These are phyloP conservation scores for Phytopythium ostracodes DNA, from an alignment of 352 stramenopile species.

Conservation along the genomic window DNA sequence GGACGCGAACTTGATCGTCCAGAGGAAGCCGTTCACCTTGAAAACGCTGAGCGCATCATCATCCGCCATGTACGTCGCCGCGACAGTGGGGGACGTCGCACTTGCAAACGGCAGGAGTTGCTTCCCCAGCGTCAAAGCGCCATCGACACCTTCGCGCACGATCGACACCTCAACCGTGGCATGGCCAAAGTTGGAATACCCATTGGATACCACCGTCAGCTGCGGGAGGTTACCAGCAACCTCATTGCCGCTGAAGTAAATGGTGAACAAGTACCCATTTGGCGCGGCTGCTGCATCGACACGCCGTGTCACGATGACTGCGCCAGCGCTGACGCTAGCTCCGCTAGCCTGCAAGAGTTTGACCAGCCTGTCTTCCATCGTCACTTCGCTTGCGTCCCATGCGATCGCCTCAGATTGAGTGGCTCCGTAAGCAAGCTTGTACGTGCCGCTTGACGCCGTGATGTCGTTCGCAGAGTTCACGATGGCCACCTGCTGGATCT, in stretches of 20 bases:
- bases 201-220: slow-evolving; percentile 15
- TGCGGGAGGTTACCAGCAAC: slow-evolving; percentile 34
- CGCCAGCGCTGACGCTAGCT: slow-evolving; percentile 9
- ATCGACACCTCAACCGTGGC: slow-evolving; percentile 28
- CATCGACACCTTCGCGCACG: slow-evolving; percentile 26
- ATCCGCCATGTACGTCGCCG: slow-evolving; percentile 33
- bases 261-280: slow-evolving; percentile 63
- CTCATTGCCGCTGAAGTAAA: slow-evolving; percentile 62
- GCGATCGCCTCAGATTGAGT: slow-evolving; percentile 33
- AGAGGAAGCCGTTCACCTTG: slow-evolving; percentile 78
- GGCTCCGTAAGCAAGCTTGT: slow-evolving; percentile 32
- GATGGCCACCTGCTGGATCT: slow-evolving; percentile 57
- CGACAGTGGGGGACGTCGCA: slow-evolving; percentile 14
- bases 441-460: slow-evolving; percentile 18
- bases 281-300: slow-evolving; percentile 32
- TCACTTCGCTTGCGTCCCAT: slow-evolving; percentile 55
- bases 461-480: slow-evolving; percentile 42
- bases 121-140: slow-evolving; percentile 20
- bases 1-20: slow-evolving; percentile 79
- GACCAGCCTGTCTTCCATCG: slow-evolving; percentile 23
- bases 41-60: slow-evolving; percentile 41
- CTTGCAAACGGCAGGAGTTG: slow-evolving; percentile 54
- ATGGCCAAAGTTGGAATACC: slow-evolving; percentile 19
- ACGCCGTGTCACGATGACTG: slow-evolving; percentile 54
- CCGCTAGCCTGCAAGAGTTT: slow-evolving; percentile 14